Evolutionary conservation across 805 yeast species (phyloP).

Genomic region (Starmerella stigmatis): DNA sequence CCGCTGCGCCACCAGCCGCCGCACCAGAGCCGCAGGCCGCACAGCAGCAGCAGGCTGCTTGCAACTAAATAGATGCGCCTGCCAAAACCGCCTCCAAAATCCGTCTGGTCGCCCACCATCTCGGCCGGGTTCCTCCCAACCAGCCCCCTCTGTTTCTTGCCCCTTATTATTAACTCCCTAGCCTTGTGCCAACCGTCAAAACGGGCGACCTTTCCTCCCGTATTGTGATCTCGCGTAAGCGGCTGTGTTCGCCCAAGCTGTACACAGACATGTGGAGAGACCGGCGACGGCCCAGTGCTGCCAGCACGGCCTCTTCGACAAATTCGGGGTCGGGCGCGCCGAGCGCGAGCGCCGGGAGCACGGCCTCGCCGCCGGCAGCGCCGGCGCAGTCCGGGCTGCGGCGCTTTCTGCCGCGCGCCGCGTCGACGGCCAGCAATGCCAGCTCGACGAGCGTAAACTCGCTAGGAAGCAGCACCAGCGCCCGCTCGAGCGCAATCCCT

Average conservation of each 20-base stretch:
- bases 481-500: not conserved
- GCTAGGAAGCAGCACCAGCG: not conserved
- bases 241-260: not conserved
- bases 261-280: slow-evolving; percentile 15
- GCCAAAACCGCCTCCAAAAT: too few relatives aligned
- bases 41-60: too few relatives aligned
- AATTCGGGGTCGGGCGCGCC: not conserved
- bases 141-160: not conserved
- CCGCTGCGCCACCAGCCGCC: too few relatives aligned
- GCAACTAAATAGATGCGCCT: too few relatives aligned
- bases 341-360: not conserved
- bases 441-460: slow-evolving; percentile 10
- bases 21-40: too few relatives aligned
- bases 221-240: slow-evolving; percentile 8
- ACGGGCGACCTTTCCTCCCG: too few relatives aligned
- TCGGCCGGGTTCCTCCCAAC: too few relatives aligned
- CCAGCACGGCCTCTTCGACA: slow-evolving; percentile 10
- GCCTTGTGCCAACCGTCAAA: too few relatives aligned
- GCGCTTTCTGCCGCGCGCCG: slow-evolving; percentile 15
- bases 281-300: slow-evolving; percentile 15
- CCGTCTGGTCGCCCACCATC: too few relatives aligned
- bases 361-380: slow-evolving; percentile 1
- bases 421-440: slow-evolving; percentile 16
- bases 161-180: not conserved
- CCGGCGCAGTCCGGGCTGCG: slow-evolving; percentile 11